These are phyloP conservation scores for Coelastrella sp. DNA, from an alignment of 139 green algal genomes.

Conservation along the genomic window DNA sequence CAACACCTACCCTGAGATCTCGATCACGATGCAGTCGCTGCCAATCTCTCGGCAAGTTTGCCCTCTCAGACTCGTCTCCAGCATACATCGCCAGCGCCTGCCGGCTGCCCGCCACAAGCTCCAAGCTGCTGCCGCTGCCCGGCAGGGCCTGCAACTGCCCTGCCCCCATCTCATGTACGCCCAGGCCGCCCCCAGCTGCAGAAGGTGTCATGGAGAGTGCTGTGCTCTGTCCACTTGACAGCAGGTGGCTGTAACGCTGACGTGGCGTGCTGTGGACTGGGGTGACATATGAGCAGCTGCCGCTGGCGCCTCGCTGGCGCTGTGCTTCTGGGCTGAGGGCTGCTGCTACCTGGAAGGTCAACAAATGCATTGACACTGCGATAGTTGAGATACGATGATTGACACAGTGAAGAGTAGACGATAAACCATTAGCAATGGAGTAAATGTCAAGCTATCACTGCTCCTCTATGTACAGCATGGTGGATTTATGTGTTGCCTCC, in stretches of 20 bases:
- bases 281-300: conserved; percentile 27
- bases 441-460: too few species aligned
- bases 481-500: too few species aligned
- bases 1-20: conserved; percentile 26
- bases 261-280: conserved; percentile 1
- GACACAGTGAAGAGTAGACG: too few species aligned
- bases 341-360: background rate
- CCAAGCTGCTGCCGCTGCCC: conserved; percentile 34
- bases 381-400: background rate
- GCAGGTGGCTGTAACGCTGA: background rate
- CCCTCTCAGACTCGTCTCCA: background rate
- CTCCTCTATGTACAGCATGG: too few species aligned
- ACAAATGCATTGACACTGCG: background rate
- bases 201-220: background rate
- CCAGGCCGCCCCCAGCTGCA: background rate
- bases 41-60: conserved; percentile 36
- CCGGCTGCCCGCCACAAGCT: conserved; percentile 17
- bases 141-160: background rate
- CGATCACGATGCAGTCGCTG: conserved; percentile 24
- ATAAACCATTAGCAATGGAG: too few species aligned
- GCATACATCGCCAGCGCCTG: conserved; percentile 44
- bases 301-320: conserved; percentile 36
- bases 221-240: background rate
- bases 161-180: conserved; percentile 10
- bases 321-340: conserved; percentile 40